Evolutionary conservation across 2,329 filamentous ascomycete genomes (phyloP).

Genomic region (Colletotrichum godetiae): DNA sequence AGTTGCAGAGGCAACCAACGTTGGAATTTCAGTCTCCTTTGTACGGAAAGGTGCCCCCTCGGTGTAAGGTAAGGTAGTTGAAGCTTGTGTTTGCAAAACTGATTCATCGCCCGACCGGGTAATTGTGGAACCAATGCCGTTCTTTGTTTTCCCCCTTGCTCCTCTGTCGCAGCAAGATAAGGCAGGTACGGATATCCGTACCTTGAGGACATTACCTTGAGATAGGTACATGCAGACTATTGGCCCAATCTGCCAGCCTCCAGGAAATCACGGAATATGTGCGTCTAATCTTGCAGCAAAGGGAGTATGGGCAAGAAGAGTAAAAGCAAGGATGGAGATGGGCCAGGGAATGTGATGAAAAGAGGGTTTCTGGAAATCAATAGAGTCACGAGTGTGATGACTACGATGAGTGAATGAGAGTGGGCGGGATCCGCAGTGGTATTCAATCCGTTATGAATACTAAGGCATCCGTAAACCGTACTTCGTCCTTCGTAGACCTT

Average conservation of each 20-base stretch:
- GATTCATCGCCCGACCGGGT: slow-evolving; percentile 17
- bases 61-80: background rate
- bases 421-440: slow-evolving; percentile 22
- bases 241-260: background rate
- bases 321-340: background rate
- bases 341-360: background rate
- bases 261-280: background rate
- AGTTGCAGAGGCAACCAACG: background rate
- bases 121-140: slow-evolving; percentile 22
- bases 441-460: background rate
- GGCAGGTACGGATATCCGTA: background rate
- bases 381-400: background rate
- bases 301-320: too few species aligned
- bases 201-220: too few species aligned
- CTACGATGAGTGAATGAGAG: background rate
- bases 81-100: background rate
- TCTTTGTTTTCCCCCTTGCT: background rate
- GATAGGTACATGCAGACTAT: background rate
- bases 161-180: slow-evolving; percentile 8
- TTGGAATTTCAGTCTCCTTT: background rate
- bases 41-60: background rate
- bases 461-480: background rate
- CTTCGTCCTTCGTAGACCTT: background rate
- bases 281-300: slow-evolving; percentile 9
- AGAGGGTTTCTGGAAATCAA: background rate